A percentile compares a stretch with the other conserved stretches of the same genome.
phyloP scores from a whole-genome alignment of 805 yeast species.

The Lipomyces chichibuensis region DNA sequence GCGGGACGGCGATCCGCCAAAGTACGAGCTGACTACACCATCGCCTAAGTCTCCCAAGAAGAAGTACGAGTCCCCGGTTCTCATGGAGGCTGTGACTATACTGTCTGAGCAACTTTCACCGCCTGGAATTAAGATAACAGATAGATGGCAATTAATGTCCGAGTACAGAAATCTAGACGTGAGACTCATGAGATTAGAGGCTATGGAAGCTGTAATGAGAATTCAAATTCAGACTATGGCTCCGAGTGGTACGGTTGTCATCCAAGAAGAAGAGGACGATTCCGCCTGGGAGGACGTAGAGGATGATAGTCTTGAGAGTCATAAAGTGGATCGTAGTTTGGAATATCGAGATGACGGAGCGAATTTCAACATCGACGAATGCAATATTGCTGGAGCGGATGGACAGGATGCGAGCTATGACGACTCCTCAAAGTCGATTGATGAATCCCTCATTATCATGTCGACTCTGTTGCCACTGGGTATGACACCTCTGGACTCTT shows the following conservation, averaged over 20 bases:
- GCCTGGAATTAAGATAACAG: constrained; percentile 9
- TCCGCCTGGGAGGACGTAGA: not conserved
- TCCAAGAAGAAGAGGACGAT: not conserved
- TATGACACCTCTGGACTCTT: not conserved
- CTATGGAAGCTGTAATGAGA: constrained; percentile 16
- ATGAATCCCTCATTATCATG: not conserved
- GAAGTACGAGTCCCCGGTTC: constrained; percentile 3
- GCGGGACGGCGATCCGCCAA: not conserved
- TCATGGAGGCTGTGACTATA: not conserved
- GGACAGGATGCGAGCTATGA: not conserved
- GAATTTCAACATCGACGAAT: not conserved
- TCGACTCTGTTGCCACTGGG: not conserved
- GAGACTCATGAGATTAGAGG: constrained; percentile 14
- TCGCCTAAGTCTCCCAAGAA: not conserved
- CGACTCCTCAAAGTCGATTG: not conserved
- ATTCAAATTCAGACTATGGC: constrained; percentile 11
- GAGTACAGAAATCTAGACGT: constrained; percentile 23
- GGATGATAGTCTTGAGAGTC: not conserved
- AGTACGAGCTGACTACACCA: not conserved
- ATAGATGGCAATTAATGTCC: constrained; percentile 6
- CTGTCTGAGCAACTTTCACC: constrained; percentile 20
- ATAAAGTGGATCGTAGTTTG: not conserved
- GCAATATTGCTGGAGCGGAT: not conserved
- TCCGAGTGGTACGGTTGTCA: not conserved
- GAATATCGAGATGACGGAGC: not conserved